Evolutionary conservation across 2,329 filamentous ascomycete genomes (phyloP), one percentile per base, ranked within the genome.

Genomic region (Apiospora sp.): DNA sequence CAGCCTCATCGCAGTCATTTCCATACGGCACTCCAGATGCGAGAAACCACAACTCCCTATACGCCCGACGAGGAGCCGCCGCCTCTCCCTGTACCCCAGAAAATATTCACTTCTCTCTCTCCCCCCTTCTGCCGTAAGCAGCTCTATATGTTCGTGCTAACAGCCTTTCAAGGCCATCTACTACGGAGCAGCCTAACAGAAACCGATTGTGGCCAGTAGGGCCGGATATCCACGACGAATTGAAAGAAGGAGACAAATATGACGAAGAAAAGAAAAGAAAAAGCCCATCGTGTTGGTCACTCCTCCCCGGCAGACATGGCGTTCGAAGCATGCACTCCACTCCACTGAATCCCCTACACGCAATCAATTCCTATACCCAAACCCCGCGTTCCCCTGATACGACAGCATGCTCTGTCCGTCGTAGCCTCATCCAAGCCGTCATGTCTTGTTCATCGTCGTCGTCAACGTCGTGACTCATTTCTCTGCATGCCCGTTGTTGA

Each of bases 401-500:
- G 30, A 64, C n/a, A 34, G 19, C 54, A 30, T 37, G 14, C 30
- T 61, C 27, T 61, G 7, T 34, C 54, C 34, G 54, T 16, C 27
- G 30, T 64, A n/a, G 58, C 41, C 58, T 64, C 58, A 7, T 41
- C 58, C 34, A 41, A 64, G 19, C 30, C 58, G 34, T 64, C 34
- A n/a, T 41, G n/a, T 41, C 19, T 34, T 22, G 19, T 64, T 41
- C 58, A n/a, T 64, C 58, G 13, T 64, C 19, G 30, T 70, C 34
- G 30, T 51, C 68, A 34, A 14, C 43, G 24, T 71, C 69, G 41
- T 71, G 51, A 73, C 76, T 82, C 72, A 80, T 77, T 86, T 86
- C 81, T 90, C 88, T 71, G 83, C 82, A 75, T 96, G 93, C 7
- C 94, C 95, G 79, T 97, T 94, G 81, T 98, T 98, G 77, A 98